A percentile compares a stretch with the other conserved stretches of the same genome.
Evolutionary conservation across 331 rosid species (phyloP).

Genomic region (Saraca asoca): DNA sequence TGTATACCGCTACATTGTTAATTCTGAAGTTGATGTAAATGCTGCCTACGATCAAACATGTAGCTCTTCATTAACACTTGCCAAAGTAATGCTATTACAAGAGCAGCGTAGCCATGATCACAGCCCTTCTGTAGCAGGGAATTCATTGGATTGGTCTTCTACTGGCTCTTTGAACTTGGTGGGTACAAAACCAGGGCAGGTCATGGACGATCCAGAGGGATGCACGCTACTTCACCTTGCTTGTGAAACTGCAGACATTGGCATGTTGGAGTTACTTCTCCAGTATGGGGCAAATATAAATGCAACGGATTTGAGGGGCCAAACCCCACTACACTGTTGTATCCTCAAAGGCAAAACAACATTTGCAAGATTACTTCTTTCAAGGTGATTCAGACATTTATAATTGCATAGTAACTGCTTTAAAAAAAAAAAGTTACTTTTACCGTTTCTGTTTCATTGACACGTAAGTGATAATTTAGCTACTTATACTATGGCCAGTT

Average conservation of each 20-base stretch:
- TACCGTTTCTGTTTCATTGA: background rate
- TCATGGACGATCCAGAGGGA: conserved; percentile 69
- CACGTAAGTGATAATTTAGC: background rate
- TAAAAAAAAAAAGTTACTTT: background rate
- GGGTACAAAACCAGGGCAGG: conserved; percentile 62
- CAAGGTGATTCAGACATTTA: conserved; percentile 57
- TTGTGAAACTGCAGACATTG: conserved; percentile 89
- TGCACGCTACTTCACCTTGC: conserved; percentile 91
- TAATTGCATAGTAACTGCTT: no score
- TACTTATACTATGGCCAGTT: conserved; percentile 4
- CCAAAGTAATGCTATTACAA: conserved; percentile 85
- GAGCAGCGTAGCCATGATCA: conserved; percentile 70
- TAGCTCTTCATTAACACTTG: conserved; percentile 77
- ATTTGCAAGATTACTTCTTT: conserved; percentile 67
- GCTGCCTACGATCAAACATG: conserved; percentile 67
- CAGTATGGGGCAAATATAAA: conserved; percentile 90
- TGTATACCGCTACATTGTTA: conserved; percentile 84
- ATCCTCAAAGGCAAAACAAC: conserved; percentile 65
- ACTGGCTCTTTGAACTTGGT: conserved; percentile 50
- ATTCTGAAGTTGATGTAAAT: conserved; percentile 80
- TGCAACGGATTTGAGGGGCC: conserved; percentile 73
- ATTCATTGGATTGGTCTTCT: conserved; percentile 73
- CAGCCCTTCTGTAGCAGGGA: conserved; percentile 52
- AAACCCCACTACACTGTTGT: conserved; percentile 81
- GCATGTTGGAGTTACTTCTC: conserved; percentile 94